Evolutionary conservation across 495 filamentous ascomycete species (phyloP).

Genomic region (Neurospora tetraspora): DNA sequence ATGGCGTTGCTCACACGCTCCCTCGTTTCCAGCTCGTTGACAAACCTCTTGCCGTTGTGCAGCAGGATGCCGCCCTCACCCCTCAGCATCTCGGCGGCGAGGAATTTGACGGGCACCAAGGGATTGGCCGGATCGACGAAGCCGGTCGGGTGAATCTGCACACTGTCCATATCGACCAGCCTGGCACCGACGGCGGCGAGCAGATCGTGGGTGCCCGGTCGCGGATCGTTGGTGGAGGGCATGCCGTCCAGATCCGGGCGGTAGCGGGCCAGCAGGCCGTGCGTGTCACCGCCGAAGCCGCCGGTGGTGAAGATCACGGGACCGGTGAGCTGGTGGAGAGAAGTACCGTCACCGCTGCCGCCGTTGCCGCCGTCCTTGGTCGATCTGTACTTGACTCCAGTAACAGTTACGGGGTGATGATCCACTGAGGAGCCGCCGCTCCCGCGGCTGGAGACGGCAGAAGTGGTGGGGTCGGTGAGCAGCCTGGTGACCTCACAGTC

Average conservation of each 20-base stretch:
- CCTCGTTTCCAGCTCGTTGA: slow-evolving; percentile 48
- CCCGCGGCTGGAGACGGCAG: neutral
- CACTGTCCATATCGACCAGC: slow-evolving; percentile 48
- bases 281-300: slow-evolving; percentile 49
- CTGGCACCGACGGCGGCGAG: slow-evolving; percentile 37
- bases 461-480: slow-evolving; percentile 13
- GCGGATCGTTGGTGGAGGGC: slow-evolving; percentile 50
- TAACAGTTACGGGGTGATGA: slow-evolving; percentile 9
- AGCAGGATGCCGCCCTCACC: slow-evolving; percentile 50
- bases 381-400: slow-evolving; percentile 25
- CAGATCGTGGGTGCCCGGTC: slow-evolving; percentile 38
- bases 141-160: slow-evolving; percentile 58
- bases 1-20: slow-evolving; percentile 42
- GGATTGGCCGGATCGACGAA: slow-evolving; percentile 54
- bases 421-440: neutral
- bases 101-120: slow-evolving; percentile 37
- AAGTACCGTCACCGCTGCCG: neutral
- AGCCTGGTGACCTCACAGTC: slow-evolving; percentile 37
- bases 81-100: slow-evolving; percentile 50
- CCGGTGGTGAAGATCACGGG: slow-evolving; percentile 48
- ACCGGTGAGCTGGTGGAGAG: slow-evolving; percentile 25
- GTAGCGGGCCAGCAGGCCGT: slow-evolving; percentile 41
- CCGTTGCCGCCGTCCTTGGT: slow-evolving; percentile 1
- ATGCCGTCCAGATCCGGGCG: slow-evolving; percentile 45
- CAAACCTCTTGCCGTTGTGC: slow-evolving; percentile 36